Evolutionary conservation across 2,329 filamentous ascomycete genomes (phyloP).

Genomic region (Torrubiella hemipterigena): DNA sequence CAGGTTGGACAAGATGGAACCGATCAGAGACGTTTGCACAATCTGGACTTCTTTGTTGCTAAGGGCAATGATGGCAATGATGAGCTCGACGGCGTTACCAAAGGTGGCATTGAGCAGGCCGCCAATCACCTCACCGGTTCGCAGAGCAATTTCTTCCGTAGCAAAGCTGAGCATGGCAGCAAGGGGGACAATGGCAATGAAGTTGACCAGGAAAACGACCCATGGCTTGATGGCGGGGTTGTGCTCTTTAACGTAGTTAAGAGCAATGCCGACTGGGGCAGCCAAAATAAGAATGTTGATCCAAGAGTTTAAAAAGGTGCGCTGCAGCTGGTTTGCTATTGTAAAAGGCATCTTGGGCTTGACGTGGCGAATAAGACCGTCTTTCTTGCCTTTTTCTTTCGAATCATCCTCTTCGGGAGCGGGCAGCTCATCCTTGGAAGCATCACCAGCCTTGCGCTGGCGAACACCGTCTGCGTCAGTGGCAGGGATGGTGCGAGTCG

Average conservation of each 20-base stretch:
- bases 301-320: constrained; percentile 71
- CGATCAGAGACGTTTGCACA: constrained; percentile 85
- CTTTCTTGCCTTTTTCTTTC: constrained; percentile 27
- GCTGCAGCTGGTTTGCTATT: constrained; percentile 52
- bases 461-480: constrained; percentile 14
- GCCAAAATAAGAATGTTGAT: constrained; percentile 73
- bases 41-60: constrained; percentile 64
- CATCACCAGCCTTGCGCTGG: constrained; percentile 19
- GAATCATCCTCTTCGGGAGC: constrained; percentile 14
- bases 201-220: constrained; percentile 88
- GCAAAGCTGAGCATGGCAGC: constrained; percentile 79
- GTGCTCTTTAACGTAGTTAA: constrained; percentile 51
- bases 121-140: constrained; percentile 74
- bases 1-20: constrained; percentile 83
- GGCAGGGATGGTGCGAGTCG: constrained; percentile 10
- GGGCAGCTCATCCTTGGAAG: constrained; percentile 6
- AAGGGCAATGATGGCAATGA: constrained; percentile 78
- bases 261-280: constrained; percentile 67
- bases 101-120: constrained; percentile 86
- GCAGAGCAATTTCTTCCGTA: constrained; percentile 78
- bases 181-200: constrained; percentile 82
- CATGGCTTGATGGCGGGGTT: no score
- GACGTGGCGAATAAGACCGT: constrained; percentile 31
- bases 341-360: constrained; percentile 45
- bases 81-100: constrained; percentile 84